Conservation (phyloP, 2,329 filamentous ascomycete species). For the Neonectria magnoliae region DNA sequence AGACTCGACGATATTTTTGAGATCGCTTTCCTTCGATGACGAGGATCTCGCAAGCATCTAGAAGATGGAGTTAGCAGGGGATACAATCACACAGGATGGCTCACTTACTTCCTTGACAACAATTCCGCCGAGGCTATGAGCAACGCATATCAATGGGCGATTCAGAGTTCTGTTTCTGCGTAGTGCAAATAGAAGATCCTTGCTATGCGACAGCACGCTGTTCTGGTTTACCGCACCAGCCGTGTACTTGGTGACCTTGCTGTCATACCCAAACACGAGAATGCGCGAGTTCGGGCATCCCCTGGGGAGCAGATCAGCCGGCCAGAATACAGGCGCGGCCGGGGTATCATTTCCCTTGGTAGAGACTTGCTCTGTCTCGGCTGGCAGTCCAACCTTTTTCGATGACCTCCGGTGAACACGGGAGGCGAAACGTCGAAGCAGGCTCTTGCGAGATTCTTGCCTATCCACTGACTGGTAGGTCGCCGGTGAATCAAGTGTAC, state of each 20-base stretch:
- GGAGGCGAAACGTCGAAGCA: no score
- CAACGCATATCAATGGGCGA: slow-evolving; percentile 20
- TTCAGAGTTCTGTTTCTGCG: background rate
- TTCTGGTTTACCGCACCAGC: slow-evolving; percentile 5
- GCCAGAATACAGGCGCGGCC: slow-evolving; percentile 22
- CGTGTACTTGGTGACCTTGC: slow-evolving; percentile 26
- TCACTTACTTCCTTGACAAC: slow-evolving; percentile 25
- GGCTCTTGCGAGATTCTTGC: background rate
- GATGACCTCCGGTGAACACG: background rate
- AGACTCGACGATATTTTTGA: slow-evolving; percentile 33
- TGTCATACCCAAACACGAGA: slow-evolving; percentile 28
- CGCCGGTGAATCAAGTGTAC: background rate
- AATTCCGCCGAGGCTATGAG: slow-evolving; percentile 17
- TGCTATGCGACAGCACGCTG: slow-evolving; percentile 20
- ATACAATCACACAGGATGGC: background rate
- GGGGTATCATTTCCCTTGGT: background rate
- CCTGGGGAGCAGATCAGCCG: slow-evolving; percentile 13
- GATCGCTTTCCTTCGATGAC: background rate
- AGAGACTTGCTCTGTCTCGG: background rate
- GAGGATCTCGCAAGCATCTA: slow-evolving; percentile 29
- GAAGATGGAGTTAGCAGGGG: background rate
- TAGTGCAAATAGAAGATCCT: slow-evolving; percentile 23
- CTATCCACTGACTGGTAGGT: background rate
- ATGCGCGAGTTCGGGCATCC: slow-evolving; percentile 7
- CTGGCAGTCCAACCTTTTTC: background rate